Evolutionary conservation across 148 eudicot species (phyloP).

Genomic region (Camellia sinensis): DNA sequence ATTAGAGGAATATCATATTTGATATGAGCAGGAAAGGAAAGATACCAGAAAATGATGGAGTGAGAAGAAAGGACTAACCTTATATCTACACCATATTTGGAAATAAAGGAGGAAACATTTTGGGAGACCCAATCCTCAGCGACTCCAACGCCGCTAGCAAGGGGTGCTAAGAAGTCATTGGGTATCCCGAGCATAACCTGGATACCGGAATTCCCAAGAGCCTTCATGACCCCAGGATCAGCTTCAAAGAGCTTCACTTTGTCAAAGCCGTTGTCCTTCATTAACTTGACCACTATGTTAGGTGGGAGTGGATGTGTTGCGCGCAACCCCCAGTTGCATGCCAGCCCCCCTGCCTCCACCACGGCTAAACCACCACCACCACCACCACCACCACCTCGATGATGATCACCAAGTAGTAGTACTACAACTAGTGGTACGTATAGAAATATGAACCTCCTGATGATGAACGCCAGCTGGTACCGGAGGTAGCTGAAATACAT

Average conservation of each 20-base stretch:
- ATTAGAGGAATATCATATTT: too few relatives aligned
- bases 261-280: constrained; percentile 83
- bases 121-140: constrained; percentile 79
- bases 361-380: constrained; percentile 17
- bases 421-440: constrained; percentile 11
- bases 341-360: constrained; percentile 52
- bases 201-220: constrained; percentile 85
- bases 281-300: constrained; percentile 62
- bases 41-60: not conserved
- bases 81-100: constrained; percentile 66
- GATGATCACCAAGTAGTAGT: too few relatives aligned
- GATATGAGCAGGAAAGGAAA: too few relatives aligned
- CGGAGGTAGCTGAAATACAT: not conserved
- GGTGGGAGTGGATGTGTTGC: constrained; percentile 76
- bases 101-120: constrained; percentile 66
- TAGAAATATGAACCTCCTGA: constrained; percentile 16
- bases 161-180: constrained; percentile 64
- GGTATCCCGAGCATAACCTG: constrained; percentile 97
- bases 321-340: constrained; percentile 71
- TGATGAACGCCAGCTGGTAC: too few relatives aligned
- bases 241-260: constrained; percentile 95
- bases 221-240: constrained; percentile 62
- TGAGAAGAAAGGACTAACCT: constrained; percentile 36
- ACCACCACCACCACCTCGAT: not conserved
- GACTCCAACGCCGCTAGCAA: constrained; percentile 61